Percentiles rank a stretch among this genome's conserved stretches.
Conservation (phyloP, 2,329 filamentous ascomycete genomes). For the Stachybotrys echinatus region DNA sequence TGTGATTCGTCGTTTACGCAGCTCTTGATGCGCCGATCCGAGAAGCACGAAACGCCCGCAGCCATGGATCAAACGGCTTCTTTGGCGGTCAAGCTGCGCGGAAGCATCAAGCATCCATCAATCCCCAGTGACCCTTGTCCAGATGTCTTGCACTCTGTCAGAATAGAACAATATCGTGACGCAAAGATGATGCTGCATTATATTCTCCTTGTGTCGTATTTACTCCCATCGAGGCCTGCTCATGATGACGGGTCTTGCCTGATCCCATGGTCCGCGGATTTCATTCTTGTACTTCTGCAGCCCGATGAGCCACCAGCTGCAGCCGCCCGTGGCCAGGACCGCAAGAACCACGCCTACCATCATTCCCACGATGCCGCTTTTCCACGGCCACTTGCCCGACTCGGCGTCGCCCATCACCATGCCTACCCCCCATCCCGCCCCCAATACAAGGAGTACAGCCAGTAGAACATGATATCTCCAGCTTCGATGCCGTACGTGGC, state of each 20-base stretch:
- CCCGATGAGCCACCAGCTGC: conserved; percentile 96
- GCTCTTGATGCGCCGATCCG: too few relatives aligned
- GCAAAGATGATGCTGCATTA: background rate
- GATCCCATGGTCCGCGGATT: conserved; percentile 97
- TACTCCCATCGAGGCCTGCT: conserved; percentile 51
- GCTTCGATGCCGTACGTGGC: conserved; percentile 75
- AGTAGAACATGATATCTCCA: conserved; percentile 76
- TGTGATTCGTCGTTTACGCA: too few relatives aligned
- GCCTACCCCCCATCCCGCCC: conserved; percentile 74
- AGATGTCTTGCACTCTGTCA: too few relatives aligned
- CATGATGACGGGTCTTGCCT: conserved; percentile 81
- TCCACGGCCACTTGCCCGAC: conserved; percentile 42
- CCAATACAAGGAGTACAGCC: conserved; percentile 70
- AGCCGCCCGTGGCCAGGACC: conserved; percentile 79
- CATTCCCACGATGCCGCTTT: conserved; percentile 62
- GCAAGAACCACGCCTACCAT: conserved; percentile 70
- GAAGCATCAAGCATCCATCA: too few relatives aligned
- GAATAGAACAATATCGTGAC: too few relatives aligned
- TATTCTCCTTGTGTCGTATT: background rate
- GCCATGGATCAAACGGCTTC: too few relatives aligned
- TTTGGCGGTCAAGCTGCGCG: too few relatives aligned
- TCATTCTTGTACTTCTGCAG: conserved; percentile 99
- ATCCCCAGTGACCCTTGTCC: too few relatives aligned
- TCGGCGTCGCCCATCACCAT: conserved; percentile 46
- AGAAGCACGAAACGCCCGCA: too few relatives aligned